Conservation (phyloP, 768 basidiomycete species). For the Pholiota molesta region DNA sequence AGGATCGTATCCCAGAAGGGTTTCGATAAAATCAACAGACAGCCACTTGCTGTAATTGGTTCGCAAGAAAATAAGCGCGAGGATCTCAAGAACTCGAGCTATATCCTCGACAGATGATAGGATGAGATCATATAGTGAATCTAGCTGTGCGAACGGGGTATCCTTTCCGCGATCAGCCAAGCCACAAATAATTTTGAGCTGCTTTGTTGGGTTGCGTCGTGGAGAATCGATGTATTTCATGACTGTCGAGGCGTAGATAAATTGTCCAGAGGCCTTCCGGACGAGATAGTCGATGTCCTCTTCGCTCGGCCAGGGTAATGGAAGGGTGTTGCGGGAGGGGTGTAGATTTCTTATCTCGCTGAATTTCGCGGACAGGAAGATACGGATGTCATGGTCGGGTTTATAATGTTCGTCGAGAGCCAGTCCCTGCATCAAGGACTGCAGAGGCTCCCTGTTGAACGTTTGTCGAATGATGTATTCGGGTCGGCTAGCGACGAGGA, state of each 20-base stretch:
- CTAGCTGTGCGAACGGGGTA: conserved; percentile 13
- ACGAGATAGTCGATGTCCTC: conserved; percentile 4
- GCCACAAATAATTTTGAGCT: conserved; percentile 4
- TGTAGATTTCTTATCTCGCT: neutral
- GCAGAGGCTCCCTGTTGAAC: neutral
- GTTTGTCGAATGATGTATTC: neutral
- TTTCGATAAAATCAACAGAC: neutral
- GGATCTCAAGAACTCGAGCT: neutral
- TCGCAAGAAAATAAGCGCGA: neutral
- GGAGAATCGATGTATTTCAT: conserved; percentile 10
- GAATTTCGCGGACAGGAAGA: neutral
- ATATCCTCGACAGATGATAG: conserved; percentile 9
- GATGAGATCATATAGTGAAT: conserved; percentile 12
- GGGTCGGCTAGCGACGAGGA: conserved; percentile 4
- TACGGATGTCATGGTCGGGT: neutral
- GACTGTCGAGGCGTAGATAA: conserved; percentile 15
- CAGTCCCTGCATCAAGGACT: neutral
- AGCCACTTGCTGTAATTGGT: neutral
- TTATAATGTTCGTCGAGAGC: neutral
- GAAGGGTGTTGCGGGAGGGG: neutral
- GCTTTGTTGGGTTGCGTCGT: neutral
- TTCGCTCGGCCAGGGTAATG: conserved; percentile 5
- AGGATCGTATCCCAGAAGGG: neutral
- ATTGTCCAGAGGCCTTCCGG: conserved; percentile 15
- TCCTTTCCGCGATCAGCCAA: neutral